Conservation (phyloP, 352 stramenopile species). For the Sclerospora graminicola region DNA sequence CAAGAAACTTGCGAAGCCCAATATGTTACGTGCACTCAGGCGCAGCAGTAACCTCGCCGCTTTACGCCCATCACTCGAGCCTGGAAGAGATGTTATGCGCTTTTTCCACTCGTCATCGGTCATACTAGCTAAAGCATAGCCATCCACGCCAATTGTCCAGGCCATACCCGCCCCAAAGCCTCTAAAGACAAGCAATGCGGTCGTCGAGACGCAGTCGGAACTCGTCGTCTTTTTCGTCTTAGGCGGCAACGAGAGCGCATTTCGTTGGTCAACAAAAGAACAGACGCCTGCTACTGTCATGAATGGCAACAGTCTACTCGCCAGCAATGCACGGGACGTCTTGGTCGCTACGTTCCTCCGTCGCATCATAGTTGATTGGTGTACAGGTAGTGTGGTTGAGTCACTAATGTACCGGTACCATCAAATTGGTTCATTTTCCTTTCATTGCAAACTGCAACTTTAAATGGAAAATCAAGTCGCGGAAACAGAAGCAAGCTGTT, state of each 20-base stretch:
- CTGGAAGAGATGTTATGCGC: slow-evolving; percentile 14
- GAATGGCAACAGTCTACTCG: slow-evolving; percentile 13
- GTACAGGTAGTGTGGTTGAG: slow-evolving; percentile 1
- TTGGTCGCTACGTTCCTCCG: background rate
- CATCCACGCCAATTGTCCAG: slow-evolving; percentile 69
- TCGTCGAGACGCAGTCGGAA: slow-evolving; percentile 55
- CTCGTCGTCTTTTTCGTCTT: slow-evolving; percentile 25
- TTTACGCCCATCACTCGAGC: slow-evolving; percentile 23
- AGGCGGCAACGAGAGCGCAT: slow-evolving; percentile 4
- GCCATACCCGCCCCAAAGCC: slow-evolving; percentile 52
- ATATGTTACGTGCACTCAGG: slow-evolving; percentile 41
- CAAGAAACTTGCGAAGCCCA: slow-evolving; percentile 63
- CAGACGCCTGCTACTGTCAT: slow-evolving; percentile 7
- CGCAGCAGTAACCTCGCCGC: slow-evolving; percentile 17
- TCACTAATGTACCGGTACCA: slow-evolving; percentile 5
- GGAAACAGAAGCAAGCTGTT: background rate
- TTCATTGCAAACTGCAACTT: slow-evolving; percentile 4
- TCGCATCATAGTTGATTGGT: background rate
- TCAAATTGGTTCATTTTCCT: slow-evolving; percentile 1
- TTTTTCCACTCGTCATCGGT: slow-evolving; percentile 29
- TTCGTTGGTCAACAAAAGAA: slow-evolving; percentile 6
- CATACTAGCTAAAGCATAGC: slow-evolving; percentile 38
- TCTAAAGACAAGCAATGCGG: slow-evolving; percentile 44
- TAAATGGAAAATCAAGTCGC: background rate
- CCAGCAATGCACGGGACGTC: slow-evolving; percentile 1